Percentiles rank a stretch among this genome's conserved stretches.
These are phyloP conservation scores for Nemophila menziesii DNA, from an alignment of 257 asterid species.

Conservation along the genomic window DNA sequence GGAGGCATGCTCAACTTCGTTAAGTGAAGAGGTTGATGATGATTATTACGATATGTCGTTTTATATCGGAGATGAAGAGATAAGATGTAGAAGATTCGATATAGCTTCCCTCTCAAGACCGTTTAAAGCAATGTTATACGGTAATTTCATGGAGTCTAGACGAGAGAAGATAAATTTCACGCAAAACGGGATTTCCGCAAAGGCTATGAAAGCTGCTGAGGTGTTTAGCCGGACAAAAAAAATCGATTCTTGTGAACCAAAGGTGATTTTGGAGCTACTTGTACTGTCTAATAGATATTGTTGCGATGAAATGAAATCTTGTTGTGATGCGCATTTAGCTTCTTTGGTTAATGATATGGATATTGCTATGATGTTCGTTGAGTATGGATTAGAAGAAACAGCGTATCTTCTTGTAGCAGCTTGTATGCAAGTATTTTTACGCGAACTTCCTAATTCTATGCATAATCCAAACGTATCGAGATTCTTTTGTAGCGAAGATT, in stretches of 20 bases:
- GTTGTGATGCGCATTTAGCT: constrained; percentile 65
- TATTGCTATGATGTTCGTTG: constrained; percentile 48
- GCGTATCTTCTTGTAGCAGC: constrained; percentile 86
- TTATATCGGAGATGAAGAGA: constrained; percentile 74
- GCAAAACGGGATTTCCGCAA: constrained; percentile 48
- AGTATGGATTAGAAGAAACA: constrained; percentile 69
- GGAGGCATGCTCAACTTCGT: constrained; percentile 64
- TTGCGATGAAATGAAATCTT: constrained; percentile 70
- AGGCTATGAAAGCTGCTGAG: constrained; percentile 74
- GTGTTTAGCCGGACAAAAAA: constrained; percentile 53
- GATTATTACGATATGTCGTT: constrained; percentile 60
- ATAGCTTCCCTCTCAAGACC: constrained; percentile 80
- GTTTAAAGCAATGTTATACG: constrained; percentile 67
- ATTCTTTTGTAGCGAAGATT: constrained; percentile 61
- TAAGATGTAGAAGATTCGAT: constrained; percentile 63
- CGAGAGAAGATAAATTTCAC: constrained; percentile 68
- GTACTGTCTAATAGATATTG: constrained; percentile 70
- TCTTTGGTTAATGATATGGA: constrained; percentile 60
- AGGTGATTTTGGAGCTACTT: constrained; percentile 59
- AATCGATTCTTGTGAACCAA: constrained; percentile 48
- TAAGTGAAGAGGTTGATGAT: constrained; percentile 27
- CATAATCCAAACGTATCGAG: constrained; percentile 43
- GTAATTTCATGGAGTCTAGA: constrained; percentile 60
- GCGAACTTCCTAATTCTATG: constrained; percentile 74
- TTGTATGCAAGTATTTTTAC: constrained; percentile 77